These are phyloP conservation scores for Mycena citricolor DNA, from an alignment of 1,284 basidiomycete species.

Conservation along the genomic window DNA sequence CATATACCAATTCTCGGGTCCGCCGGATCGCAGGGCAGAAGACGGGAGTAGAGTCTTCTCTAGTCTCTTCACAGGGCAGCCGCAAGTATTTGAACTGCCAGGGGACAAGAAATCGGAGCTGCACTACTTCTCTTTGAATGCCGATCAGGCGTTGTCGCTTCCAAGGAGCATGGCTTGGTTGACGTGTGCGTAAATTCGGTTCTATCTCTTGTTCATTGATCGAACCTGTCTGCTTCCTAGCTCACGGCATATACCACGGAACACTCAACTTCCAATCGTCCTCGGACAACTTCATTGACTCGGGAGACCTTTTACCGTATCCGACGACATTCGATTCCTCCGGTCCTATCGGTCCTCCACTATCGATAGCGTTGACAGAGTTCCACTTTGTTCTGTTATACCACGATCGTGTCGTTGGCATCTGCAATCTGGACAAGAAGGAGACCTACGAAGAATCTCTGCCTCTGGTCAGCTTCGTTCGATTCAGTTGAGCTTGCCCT, in stretches of 20 bases:
- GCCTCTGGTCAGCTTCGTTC: constrained; percentile 62
- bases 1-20: constrained; percentile 89
- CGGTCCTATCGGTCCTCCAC: constrained; percentile 41
- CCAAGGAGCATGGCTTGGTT: constrained; percentile 84
- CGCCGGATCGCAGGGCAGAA: constrained; percentile 61
- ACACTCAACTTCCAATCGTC: constrained; percentile 64
- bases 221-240: constrained; percentile 40
- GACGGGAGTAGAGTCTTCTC: constrained; percentile 80
- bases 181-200: constrained; percentile 56
- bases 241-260: constrained; percentile 83
- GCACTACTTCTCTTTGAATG: constrained; percentile 70
- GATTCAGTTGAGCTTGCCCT: constrained; percentile 3
- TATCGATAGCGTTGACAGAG: constrained; percentile 84
- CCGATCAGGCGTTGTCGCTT: constrained; percentile 65
- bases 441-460: constrained; percentile 83
- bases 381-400: constrained; percentile 93
- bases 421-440: constrained; percentile 82
- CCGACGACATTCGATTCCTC: constrained; percentile 39
- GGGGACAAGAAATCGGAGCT: constrained; percentile 77
- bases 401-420: constrained; percentile 73
- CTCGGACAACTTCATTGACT: constrained; percentile 78
- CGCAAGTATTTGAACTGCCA: constrained; percentile 84
- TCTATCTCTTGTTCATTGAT: constrained; percentile 12
- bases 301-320: constrained; percentile 70
- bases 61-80: constrained; percentile 66